A percentile compares a stretch with the other conserved stretches of the same genome.
phyloP scores from a whole-genome alignment of 2,329 filamentous ascomycete genomes.

The Venturia effusa region DNA sequence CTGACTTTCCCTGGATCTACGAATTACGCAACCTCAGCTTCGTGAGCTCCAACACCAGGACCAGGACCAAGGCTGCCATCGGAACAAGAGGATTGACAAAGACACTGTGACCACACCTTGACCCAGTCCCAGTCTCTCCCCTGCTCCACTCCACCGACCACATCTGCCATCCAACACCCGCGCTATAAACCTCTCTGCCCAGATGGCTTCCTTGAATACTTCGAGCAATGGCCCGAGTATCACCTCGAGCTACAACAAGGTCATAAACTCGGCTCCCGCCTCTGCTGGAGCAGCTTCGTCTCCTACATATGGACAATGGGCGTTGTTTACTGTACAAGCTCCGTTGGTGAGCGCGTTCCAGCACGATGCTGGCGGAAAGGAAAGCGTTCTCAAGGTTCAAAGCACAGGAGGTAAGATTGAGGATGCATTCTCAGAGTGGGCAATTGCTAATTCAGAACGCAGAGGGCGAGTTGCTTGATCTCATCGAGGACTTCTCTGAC shows the following conservation, averaged over 20 bases:
- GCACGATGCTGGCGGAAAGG: conserved; percentile 62
- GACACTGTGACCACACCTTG: background rate
- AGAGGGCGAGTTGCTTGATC: conserved; percentile 85
- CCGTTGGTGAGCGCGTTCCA: conserved; percentile 91
- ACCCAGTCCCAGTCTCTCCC: too few species aligned
- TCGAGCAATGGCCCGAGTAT: conserved; percentile 44
- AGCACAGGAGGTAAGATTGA: conserved; percentile 61
- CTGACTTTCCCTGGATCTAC: background rate
- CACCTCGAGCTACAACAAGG: conserved; percentile 49
- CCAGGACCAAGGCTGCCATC: background rate
- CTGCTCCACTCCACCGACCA: background rate
- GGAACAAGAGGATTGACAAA: background rate
- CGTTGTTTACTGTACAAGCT: conserved; percentile 83
- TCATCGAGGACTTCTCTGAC: conserved; percentile 94
- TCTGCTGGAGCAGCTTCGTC: conserved; percentile 52
- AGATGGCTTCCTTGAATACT: conserved; percentile 52
- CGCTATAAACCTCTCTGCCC: background rate
- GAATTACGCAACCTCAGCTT: conserved; percentile 1
- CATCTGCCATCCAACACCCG: background rate
- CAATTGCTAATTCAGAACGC: background rate
- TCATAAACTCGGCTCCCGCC: conserved; percentile 50
- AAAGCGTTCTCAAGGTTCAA: conserved; percentile 92
- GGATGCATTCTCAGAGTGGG: background rate
- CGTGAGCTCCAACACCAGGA: background rate
- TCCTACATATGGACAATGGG: conserved; percentile 84